phyloP scores from a whole-genome alignment of 192 early-diverging fungal species.

The Linnemannia exigua region DNA sequence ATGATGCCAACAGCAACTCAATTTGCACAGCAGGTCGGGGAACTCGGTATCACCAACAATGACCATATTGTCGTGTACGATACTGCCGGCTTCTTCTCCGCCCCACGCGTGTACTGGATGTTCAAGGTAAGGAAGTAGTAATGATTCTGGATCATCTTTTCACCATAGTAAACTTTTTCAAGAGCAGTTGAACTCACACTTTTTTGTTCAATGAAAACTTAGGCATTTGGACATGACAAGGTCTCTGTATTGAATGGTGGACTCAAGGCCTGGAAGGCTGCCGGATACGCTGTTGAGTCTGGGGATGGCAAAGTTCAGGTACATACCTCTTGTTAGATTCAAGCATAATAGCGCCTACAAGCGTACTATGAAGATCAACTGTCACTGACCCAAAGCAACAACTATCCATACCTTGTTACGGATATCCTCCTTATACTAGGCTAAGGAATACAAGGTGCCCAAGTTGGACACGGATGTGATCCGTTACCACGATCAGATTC shows the following conservation, averaged over 20 bases:
- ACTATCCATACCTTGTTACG: background rate
- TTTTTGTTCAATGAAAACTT: constrained; percentile 9
- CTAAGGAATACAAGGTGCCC: constrained; percentile 56
- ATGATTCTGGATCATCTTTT: background rate
- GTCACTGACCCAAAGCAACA: background rate
- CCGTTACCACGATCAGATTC: constrained; percentile 60
- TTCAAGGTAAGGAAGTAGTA: constrained; percentile 80
- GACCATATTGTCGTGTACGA: constrained; percentile 97
- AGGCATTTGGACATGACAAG: constrained; percentile 92
- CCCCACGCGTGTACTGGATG: constrained; percentile 94
- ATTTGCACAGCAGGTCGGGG: constrained; percentile 82
- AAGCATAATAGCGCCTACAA: too few relatives aligned
- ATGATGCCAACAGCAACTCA: constrained; percentile 85
- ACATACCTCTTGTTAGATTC: background rate
- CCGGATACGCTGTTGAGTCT: constrained; percentile 64
- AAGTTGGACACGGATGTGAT: constrained; percentile 59
- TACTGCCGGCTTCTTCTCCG: constrained; percentile 81
- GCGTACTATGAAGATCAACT: background rate
- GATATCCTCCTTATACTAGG: background rate
- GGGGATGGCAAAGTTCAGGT: constrained; percentile 56
- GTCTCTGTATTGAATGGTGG: constrained; percentile 94
- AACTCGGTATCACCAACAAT: constrained; percentile 80
- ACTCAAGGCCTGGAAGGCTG: constrained; percentile 81
- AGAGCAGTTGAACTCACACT: constrained; percentile 1
- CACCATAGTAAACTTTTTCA: constrained; percentile 15